Percentiles rank a stretch among this genome's conserved stretches.
phyloP scores from a whole-genome alignment of 2,329 filamentous ascomycete genomes.

The Xylariales sp. region DNA sequence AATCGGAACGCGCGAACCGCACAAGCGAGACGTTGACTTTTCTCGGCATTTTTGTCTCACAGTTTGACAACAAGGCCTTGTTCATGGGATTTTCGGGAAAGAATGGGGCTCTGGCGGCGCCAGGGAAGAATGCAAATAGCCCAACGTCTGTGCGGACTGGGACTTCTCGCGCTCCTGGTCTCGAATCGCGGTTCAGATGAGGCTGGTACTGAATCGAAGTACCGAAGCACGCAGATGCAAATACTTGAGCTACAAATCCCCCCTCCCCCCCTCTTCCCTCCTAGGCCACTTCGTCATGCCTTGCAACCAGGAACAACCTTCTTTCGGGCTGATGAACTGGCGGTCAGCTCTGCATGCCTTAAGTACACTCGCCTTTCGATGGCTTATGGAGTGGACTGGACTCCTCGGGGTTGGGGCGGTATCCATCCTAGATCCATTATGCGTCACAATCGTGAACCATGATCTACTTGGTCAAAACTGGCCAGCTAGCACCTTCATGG shows the following conservation, averaged over 20 bases:
- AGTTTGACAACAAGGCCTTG: slow-evolving; percentile 18
- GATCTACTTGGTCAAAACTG: slow-evolving; percentile 23
- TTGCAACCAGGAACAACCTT: slow-evolving; percentile 19
- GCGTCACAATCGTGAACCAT: slow-evolving; percentile 33
- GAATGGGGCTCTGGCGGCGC: slow-evolving; percentile 12
- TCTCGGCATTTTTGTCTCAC: slow-evolving; percentile 1
- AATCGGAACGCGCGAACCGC: slow-evolving; percentile 23
- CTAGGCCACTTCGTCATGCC: slow-evolving; percentile 13
- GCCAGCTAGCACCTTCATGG: slow-evolving; percentile 4
- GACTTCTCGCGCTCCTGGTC: slow-evolving; percentile 12
- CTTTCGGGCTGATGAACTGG: slow-evolving; percentile 38
- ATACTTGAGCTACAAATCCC: background rate
- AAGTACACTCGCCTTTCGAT: slow-evolving; percentile 6
- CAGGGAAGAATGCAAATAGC: slow-evolving; percentile 13
- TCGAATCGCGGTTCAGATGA: slow-evolving; percentile 7
- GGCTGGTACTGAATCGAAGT: slow-evolving; percentile 4
- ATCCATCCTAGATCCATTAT: slow-evolving; percentile 17
- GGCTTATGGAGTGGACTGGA: too few relatives aligned
- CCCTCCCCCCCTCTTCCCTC: background rate
- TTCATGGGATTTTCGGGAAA: slow-evolving; percentile 19
- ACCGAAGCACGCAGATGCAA: slow-evolving; percentile 8
- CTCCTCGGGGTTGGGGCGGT: too few relatives aligned
- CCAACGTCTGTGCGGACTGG: slow-evolving; percentile 26
- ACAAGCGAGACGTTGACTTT: slow-evolving; percentile 14
- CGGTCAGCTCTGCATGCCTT: slow-evolving; percentile 37